Conservation (phyloP, 768 basidiomycete species). For the Pleurotus sapidus region DNA sequence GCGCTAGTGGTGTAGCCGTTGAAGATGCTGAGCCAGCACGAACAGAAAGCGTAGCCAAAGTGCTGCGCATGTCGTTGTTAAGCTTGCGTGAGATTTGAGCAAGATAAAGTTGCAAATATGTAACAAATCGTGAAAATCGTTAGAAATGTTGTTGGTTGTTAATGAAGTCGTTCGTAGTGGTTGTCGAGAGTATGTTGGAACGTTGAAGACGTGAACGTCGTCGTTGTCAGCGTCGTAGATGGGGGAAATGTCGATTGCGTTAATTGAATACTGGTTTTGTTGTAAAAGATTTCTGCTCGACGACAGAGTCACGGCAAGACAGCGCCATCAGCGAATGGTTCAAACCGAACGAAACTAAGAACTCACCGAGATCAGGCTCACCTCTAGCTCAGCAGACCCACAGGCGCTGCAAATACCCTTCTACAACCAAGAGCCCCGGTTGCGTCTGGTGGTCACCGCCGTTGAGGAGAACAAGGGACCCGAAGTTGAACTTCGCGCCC, state of each 20-base stretch:
- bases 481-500: neutral
- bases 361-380: conserved; percentile 6
- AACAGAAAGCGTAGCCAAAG: conserved; percentile 3
- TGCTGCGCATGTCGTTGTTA: conserved; percentile 14
- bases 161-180: neutral
- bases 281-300: neutral
- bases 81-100: conserved; percentile 4
- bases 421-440: neutral
- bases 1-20: conserved; percentile 24
- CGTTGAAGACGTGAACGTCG: conserved; percentile 6
- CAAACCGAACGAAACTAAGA: neutral
- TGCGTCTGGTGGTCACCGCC: neutral
- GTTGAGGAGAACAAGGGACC: conserved; percentile 6
- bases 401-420: conserved; percentile 1
- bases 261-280: neutral
- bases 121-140: conserved; percentile 8
- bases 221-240: neutral
- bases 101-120: conserved; percentile 3
- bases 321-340: neutral
- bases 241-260: neutral
- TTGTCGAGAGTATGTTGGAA: neutral
- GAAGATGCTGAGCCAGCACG: conserved; percentile 12
- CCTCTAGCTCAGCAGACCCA: conserved; percentile 2
- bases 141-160: neutral
- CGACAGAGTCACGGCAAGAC: neutral